phyloP scores from a whole-genome alignment of 352 stramenopile genomes.

The Pythium aphanidermatum region DNA sequence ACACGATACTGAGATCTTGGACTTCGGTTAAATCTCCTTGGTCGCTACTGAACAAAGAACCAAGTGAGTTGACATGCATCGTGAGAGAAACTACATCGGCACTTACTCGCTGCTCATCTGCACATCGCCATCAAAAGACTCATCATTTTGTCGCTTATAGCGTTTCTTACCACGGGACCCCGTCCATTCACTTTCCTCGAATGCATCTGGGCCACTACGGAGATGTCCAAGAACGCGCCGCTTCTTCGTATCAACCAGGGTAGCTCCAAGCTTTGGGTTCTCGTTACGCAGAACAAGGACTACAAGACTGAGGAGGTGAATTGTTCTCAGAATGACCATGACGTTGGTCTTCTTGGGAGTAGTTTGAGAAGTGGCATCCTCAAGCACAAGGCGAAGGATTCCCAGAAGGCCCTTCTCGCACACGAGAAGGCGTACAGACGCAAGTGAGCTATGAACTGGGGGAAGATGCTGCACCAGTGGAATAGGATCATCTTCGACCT shows the following conservation, averaged over 20 bases:
- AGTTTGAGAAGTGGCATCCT: conserved; percentile 38
- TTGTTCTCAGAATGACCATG: conserved; percentile 55
- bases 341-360: conserved; percentile 50
- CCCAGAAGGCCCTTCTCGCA: conserved; percentile 56
- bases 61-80: background rate
- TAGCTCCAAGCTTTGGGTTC: conserved; percentile 10
- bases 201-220: conserved; percentile 50
- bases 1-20: conserved; percentile 54
- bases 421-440: conserved; percentile 45
- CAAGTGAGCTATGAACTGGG: conserved; percentile 45
- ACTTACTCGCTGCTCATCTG: conserved; percentile 69
- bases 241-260: conserved; percentile 29
- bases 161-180: conserved; percentile 53
- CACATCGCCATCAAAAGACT: conserved; percentile 37
- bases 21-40: conserved; percentile 48
- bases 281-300: conserved; percentile 54
- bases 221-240: conserved; percentile 39
- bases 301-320: conserved; percentile 64
- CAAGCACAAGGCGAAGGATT: conserved; percentile 59
- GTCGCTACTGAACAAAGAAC: conserved; percentile 32
- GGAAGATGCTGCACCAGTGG: conserved; percentile 58
- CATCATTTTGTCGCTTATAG: conserved; percentile 45
- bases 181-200: conserved; percentile 47
- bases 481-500: conserved; percentile 58
- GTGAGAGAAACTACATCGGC: background rate